Base-by-base conservation (phyloP, 805 yeast species). In the Candida oleophila region DNA sequence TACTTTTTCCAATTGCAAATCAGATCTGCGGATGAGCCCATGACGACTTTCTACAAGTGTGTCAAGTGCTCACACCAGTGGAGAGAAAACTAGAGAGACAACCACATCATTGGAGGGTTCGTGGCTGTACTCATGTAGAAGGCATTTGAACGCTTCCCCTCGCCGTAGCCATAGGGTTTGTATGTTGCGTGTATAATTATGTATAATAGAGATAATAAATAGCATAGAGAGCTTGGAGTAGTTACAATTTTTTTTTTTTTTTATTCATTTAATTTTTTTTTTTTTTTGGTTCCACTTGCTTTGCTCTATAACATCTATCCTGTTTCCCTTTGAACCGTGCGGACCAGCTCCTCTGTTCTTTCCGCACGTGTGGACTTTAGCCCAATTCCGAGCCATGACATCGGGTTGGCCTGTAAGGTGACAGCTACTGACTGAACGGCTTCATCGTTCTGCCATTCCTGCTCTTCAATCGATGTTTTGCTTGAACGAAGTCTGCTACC, bases 11-110 rank as follows among this genome's bases (percentile, higher is more conserved):
- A 94, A 69, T 73, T 94, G 49, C 99, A 94, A 67, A 94, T 94
- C 60, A 78, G 99, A 68, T 87, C 96, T 51, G 99, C 99, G 1
- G 99, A 94, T 77, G 99, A 94, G 72, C 99, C 99, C 20, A 94
- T 94, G 98, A 94, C 99, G 0, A 92, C 98, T 2, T 94, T 94
- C 65, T 92, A 89, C 66, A 90, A 92, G 66, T 94, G 99, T 72
- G 90, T 90, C 33, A 85, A 82, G 52, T 94, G 99, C 73, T 88
- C 89, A 42, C 80, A 89, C 61, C 95, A 92, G 68, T 94, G 99
- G 99, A 86, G 96, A 69, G 99, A 94, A 59, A 94, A 94, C 60
- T 94, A 56, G 61, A 16, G 18, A 14, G 15, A 15, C 15, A 33
- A 33, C 7, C 15, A 33, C 7, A 33, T 8, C 5, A 15, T 8